phyloP scores from a whole-genome alignment of 129 eudicot species.

The Gnaphalium uliginosum region DNA sequence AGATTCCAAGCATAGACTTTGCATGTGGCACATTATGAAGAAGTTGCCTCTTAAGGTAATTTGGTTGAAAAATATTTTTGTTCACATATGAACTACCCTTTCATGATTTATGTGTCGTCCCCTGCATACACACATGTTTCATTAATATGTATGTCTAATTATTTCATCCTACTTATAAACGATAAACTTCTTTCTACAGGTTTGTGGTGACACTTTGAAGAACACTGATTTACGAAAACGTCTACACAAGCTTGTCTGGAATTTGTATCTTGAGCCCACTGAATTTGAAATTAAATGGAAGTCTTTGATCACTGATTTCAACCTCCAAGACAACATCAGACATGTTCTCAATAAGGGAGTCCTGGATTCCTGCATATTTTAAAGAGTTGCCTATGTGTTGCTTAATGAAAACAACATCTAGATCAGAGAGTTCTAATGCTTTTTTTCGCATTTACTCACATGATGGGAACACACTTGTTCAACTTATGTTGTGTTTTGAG shows the following conservation, averaged over 20 bases:
- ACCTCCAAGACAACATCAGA: background rate
- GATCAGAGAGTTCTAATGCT: background rate
- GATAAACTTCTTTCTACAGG: background rate
- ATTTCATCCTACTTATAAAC: too few relatives aligned
- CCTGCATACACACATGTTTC: background rate
- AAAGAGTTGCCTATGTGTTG: background rate
- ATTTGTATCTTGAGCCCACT: background rate
- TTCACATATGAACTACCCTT: background rate
- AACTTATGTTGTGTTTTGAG: background rate
- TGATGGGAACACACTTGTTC: background rate
- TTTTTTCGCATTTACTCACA: background rate
- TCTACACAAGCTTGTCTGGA: slow-evolving; percentile 12
- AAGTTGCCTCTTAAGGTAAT: background rate
- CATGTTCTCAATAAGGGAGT: background rate
- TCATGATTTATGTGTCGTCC: background rate
- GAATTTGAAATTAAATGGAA: background rate
- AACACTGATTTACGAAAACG: background rate
- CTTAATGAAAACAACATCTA: slow-evolving; percentile 11
- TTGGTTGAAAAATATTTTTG: background rate
- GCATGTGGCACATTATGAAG: background rate
- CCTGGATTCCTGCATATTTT: background rate
- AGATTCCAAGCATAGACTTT: background rate
- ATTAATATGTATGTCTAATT: background rate
- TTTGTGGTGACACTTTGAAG: background rate
- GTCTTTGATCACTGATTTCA: background rate